Evolutionary conservation across 257 asterid species (phyloP).

Genomic region (Gardenia jasminoides): DNA sequence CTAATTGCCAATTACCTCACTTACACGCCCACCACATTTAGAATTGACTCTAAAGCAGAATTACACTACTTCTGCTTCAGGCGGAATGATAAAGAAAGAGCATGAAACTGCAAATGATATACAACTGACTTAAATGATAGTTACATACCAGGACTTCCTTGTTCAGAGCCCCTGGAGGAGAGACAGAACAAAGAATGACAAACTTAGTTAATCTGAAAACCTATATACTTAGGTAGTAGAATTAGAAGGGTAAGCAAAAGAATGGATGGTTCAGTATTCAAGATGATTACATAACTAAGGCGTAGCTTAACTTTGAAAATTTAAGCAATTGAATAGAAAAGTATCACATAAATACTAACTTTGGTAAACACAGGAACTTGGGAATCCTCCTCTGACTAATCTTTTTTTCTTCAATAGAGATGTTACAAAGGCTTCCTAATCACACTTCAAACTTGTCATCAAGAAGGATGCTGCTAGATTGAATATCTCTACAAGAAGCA

Average conservation of each 20-base stretch:
- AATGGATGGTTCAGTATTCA: not conserved
- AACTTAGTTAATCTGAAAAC: not conserved
- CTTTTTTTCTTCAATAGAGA: not conserved
- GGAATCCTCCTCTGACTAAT: too few relatives aligned
- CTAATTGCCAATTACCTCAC: not conserved
- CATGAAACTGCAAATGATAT: too few relatives aligned
- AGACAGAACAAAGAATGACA: not conserved
- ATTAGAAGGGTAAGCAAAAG: not conserved
- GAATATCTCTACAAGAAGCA: not conserved
- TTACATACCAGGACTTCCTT: not conserved
- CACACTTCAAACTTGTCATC: not conserved
- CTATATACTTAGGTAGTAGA: too few relatives aligned
- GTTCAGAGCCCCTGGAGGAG: not conserved
- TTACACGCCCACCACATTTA: not conserved
- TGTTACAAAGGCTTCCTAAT: not conserved
- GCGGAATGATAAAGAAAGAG: not conserved
- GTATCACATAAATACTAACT: not conserved
- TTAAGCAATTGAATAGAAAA: too few relatives aligned
- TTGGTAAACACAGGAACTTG: not conserved
- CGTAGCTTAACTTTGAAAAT: too few relatives aligned
- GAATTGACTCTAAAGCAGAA: not conserved
- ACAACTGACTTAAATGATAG: not conserved
- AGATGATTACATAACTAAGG: not conserved
- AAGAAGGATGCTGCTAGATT: conserved; percentile 6
- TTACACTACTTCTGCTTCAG: not conserved